These are phyloP conservation scores for Pleurotus citrinopileatus DNA, from an alignment of 768 basidiomycete genomes.

Conservation along the genomic window DNA sequence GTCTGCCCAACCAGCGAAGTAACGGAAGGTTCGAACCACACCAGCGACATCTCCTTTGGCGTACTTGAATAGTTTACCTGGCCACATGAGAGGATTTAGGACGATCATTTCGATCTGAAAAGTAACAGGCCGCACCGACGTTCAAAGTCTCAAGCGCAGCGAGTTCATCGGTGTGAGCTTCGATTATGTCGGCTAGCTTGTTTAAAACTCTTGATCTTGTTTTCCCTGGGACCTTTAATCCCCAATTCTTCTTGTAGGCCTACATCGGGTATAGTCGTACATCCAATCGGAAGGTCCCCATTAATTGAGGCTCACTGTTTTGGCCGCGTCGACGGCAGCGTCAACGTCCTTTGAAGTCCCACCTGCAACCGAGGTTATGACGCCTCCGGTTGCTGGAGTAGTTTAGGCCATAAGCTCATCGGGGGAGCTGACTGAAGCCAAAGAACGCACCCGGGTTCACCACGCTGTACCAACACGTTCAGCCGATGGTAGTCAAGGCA, in stretches of 20 bases:
- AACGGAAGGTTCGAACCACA: conserved; percentile 44
- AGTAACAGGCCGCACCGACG: conserved; percentile 23
- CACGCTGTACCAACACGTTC: conserved; percentile 42
- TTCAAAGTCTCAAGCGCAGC: conserved; percentile 51
- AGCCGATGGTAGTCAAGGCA: not conserved
- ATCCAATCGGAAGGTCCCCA: not conserved
- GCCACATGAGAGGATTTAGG: not conserved
- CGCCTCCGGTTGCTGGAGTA: conserved; percentile 56
- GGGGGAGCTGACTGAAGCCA: not conserved
- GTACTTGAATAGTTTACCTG: conserved; percentile 24
- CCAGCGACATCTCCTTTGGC: conserved; percentile 24
- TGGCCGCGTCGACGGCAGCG: conserved; percentile 56
- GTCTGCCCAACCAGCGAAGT: conserved; percentile 79
- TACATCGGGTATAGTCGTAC: not conserved
- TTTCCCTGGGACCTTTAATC: conserved; percentile 37
- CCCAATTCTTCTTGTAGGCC: conserved; percentile 43
- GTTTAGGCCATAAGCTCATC: not conserved
- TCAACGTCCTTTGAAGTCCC: conserved; percentile 65
- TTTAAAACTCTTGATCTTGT: conserved; percentile 37
- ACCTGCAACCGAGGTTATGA: conserved; percentile 51
- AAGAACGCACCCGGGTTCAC: conserved; percentile 36
- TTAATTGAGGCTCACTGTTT: conserved; percentile 29
- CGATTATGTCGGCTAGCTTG: conserved; percentile 52
- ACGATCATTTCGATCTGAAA: not conserved
- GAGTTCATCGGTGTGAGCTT: conserved; percentile 43